phyloP scores from a whole-genome alignment of 176 grass and related monocot genomes.

The Eragrostis nindensis region DNA sequence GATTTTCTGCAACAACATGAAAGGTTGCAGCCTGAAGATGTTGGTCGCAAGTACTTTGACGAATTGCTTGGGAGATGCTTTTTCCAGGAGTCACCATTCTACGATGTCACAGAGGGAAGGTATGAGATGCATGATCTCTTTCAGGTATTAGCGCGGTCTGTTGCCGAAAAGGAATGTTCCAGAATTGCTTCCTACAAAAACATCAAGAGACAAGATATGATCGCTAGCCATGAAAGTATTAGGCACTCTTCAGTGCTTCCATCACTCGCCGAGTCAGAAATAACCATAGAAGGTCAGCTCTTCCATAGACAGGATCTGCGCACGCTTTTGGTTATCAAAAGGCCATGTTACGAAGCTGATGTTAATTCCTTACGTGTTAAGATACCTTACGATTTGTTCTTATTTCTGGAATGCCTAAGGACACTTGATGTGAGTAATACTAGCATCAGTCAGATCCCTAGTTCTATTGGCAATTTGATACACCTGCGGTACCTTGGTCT shows the following conservation, averaged over 20 bases:
- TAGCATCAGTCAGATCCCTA: slow-evolving; percentile 41
- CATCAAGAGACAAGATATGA: background rate
- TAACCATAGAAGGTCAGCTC: slow-evolving; percentile 10
- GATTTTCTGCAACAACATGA: slow-evolving; percentile 38
- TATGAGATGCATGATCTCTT: slow-evolving; percentile 45
- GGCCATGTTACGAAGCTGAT: background rate
- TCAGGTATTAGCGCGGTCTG: slow-evolving; percentile 34
- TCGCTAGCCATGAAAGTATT: background rate
- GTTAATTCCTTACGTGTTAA: slow-evolving; percentile 10
- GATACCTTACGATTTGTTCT: slow-evolving; percentile 32
- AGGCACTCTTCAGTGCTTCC: slow-evolving; percentile 37
- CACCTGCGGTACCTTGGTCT: slow-evolving; percentile 43
- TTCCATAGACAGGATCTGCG: slow-evolving; percentile 28
- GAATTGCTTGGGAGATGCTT: slow-evolving; percentile 32
- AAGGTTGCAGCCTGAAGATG: slow-evolving; percentile 28
- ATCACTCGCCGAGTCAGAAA: background rate
- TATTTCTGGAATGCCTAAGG: slow-evolving; percentile 26
- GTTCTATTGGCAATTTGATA: slow-evolving; percentile 40
- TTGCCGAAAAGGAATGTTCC: slow-evolving; percentile 34
- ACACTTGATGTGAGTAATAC: slow-evolving; percentile 45
- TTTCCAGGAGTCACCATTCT: slow-evolving; percentile 31
- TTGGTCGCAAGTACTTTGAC: slow-evolving; percentile 40
- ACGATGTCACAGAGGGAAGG: slow-evolving; percentile 4
- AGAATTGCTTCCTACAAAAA: background rate
- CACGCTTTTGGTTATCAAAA: slow-evolving; percentile 31